A percentile compares a stretch with the other conserved stretches of the same genome.
These are phyloP conservation scores for Pythium sukuiense DNA, from an alignment of 352 stramenopile species.

Conservation along the genomic window DNA sequence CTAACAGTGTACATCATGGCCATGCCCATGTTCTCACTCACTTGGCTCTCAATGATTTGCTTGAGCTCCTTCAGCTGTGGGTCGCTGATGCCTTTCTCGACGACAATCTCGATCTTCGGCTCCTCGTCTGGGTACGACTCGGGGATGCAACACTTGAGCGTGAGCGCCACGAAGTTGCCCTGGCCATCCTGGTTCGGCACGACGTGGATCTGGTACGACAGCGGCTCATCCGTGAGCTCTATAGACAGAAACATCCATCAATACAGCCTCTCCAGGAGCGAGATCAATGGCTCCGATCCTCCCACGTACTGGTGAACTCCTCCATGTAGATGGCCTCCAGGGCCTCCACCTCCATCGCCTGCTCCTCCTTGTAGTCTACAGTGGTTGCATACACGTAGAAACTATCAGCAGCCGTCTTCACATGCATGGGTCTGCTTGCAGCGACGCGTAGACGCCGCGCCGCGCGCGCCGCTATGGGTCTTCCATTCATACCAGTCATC, in stretches of 20 bases:
- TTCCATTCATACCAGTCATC: slow-evolving; percentile 35
- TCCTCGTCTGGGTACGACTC: slow-evolving; percentile 79
- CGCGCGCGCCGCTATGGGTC: slow-evolving; percentile 5
- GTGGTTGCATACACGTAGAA: neutral
- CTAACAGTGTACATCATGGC: slow-evolving; percentile 87
- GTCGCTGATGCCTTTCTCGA: slow-evolving; percentile 81
- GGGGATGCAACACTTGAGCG: slow-evolving; percentile 74
- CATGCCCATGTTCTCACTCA: slow-evolving; percentile 84
- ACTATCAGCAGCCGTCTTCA: neutral
- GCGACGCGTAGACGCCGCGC: neutral
- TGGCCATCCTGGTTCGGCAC: slow-evolving; percentile 84
- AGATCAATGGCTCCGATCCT: neutral
- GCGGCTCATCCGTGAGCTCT: slow-evolving; percentile 79
- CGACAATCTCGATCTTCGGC: slow-evolving; percentile 65
- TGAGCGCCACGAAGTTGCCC: slow-evolving; percentile 80
- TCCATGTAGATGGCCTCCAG: slow-evolving; percentile 91
- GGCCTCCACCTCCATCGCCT: slow-evolving; percentile 88
- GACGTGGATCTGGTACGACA: slow-evolving; percentile 76
- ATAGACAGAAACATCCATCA: neutral
- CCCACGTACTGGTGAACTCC: slow-evolving; percentile 78
- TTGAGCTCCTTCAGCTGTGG: slow-evolving; percentile 80
- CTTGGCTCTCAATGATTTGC: slow-evolving; percentile 56
- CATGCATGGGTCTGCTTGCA: neutral
- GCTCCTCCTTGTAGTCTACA: slow-evolving; percentile 83
- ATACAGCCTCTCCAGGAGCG: neutral